Evolutionary conservation across 2,329 filamentous ascomycete species (phyloP), one percentile per base, ranked within the genome.

Genomic region (Penicillium sp.): DNA sequence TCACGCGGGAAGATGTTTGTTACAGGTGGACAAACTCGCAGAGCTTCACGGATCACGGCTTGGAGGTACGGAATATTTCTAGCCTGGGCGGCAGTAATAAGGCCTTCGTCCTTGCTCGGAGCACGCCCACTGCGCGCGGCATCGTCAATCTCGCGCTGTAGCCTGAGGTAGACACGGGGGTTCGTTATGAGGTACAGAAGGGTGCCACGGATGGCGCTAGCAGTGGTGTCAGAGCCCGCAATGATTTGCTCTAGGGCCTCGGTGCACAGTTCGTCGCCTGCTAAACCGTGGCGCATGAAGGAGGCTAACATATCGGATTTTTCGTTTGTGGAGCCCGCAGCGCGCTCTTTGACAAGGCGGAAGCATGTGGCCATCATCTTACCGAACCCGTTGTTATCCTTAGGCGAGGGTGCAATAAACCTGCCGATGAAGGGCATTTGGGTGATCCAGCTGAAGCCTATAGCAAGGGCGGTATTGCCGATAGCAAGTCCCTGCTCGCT

Each of bases 41-140:
- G 48, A 35, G 51, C 60, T 45, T 65, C 63, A 22, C 57, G 54
- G 17, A 65, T 62, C 7, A 61, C 59, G 2, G 63, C 61, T 35
- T 63, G 61, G 3, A 65, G 54, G 40, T 65, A 70, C 1, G 64
- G 61, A 34, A 70, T 53, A 1, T 51, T 53, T 8, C 60, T 61
- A 8, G 56, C 35, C 31, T 62, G 48, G 2, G 52, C 38, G 12
- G 53, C 56, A 1, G 53, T 54, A 13, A 64, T 43, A 8, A 56
- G 26, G 8, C 56, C 44, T 34, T 51, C 34, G 37, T 19, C 43
- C 6, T 2, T 24, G 3, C 40, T 42, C 3, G 53, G 49, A 34
- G 47, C 53, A 32, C 10, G 22, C 4, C 52, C 49, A 15, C 19
- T 2, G 15, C 45, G 17, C 24, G 53, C 45, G 12, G 53, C 49